Base-by-base conservation (phyloP, 2,329 filamentous ascomycete genomes). In the Mycosphaerella arachidis region DNA sequence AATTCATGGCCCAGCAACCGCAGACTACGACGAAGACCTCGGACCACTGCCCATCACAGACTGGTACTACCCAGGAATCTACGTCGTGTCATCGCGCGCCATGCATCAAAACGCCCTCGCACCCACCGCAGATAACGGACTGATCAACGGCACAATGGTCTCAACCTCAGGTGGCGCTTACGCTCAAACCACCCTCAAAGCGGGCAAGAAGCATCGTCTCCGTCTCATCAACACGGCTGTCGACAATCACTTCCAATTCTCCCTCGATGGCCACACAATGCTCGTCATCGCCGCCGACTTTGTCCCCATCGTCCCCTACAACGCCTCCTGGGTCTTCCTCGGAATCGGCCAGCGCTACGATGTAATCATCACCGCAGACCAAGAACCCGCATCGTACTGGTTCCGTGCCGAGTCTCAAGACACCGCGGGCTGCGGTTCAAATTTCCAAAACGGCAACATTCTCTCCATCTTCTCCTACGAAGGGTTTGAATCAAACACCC, bases 21-120 rank as follows among this genome's bases (percentile, higher is more conserved):
- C 79, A 13, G 78, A 84, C 66, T 88, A 87, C 65, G 85, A 90
- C 61, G 77, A 82, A 53, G 87, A 90, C 66, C 75, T 88, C 0
- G 86, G 87, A 3, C 73, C 79, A 10, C 66, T 88, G 1, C 77
- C 85, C 29, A 68, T 88, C 6, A 81, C 79, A 16, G 87, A 90
- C 67, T 90, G 86, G 86, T 62, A 71, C 62, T 72, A 72, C 57
- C 65, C 60, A 24, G 67, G 67, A 20, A 65, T 70, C 20, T 66
- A 61, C 56, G 63, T 65, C 3, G 64, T 67, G 3, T 63, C 68
- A 69, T 50, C 66, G 67, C 52, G 72, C 66, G 63, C 71, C 1
- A 61, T 76, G 65, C 66, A 68, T 45, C 51, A 43, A 9, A 65
- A 64, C 27, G 71, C 70, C 5, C 59, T 70, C 13, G 76, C 76